Conservation (phyloP, 176 grass and related monocot species). For the Rhynchospora pubera region DNA sequence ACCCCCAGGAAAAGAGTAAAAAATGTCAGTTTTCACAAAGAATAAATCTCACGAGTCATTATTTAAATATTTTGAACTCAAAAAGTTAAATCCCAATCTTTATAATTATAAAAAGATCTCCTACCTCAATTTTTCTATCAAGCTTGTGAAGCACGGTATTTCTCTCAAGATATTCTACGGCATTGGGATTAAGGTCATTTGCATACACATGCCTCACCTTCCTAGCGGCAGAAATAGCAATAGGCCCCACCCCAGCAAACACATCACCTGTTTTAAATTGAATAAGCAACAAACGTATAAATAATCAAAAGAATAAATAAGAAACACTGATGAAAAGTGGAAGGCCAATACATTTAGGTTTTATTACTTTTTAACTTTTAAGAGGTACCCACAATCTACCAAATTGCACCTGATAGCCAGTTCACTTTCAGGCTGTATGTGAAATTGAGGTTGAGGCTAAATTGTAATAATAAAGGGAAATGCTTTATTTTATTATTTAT, state of each 20-base stretch:
- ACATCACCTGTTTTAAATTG: constrained; percentile 55
- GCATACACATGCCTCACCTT: constrained; percentile 88
- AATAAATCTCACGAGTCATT: neutral
- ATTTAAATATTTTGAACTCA: neutral
- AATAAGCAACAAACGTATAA: neutral
- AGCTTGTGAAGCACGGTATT: constrained; percentile 87
- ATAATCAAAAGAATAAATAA: neutral
- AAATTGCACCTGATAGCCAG: neutral
- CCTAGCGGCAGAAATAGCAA: constrained; percentile 74
- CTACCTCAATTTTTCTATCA: constrained; percentile 80
- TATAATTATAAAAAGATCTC: neutral
- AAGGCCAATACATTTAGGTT: neutral
- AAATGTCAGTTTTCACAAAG: neutral
- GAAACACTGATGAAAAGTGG: neutral
- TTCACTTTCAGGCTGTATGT: neutral
- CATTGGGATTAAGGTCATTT: constrained; percentile 87
- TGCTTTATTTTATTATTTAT: neutral
- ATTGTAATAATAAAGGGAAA: neutral
- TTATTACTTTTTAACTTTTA: neutral
- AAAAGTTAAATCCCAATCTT: neutral
- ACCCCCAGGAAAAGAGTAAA: constrained; percentile 14
- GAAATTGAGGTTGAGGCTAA: neutral
- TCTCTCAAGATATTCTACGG: constrained; percentile 75
- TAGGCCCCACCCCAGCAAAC: constrained; percentile 79
- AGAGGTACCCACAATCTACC: neutral